A percentile compares a stretch with the other conserved stretches of the same genome.
Evolutionary conservation across 1,284 basidiomycete species (phyloP).

Genomic region (Ganoderma boninense): DNA sequence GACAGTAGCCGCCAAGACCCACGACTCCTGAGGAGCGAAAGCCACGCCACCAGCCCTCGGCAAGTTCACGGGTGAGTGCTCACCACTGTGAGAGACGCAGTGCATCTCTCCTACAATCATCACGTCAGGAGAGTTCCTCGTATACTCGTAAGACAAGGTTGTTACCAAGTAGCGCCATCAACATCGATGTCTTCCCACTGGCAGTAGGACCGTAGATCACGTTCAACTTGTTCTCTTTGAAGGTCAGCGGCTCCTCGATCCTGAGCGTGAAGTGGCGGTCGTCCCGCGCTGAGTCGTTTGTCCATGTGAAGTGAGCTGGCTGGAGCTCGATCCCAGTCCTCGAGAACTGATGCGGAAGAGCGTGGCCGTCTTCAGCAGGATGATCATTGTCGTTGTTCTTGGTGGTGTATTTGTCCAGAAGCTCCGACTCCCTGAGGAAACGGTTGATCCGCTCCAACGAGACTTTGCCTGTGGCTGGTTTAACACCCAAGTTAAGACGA

Average conservation of each 20-base stretch:
- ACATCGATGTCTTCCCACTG: slow-evolving; percentile 56
- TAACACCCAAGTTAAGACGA: background rate
- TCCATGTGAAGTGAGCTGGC: slow-evolving; percentile 50
- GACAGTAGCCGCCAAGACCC: slow-evolving; percentile 66
- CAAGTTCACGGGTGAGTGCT: slow-evolving; percentile 65
- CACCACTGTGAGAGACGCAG: slow-evolving; percentile 54
- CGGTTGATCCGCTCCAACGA: slow-evolving; percentile 54
- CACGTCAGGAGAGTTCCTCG: background rate
- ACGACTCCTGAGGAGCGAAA: slow-evolving; percentile 79
- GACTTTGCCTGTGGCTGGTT: slow-evolving; percentile 44
- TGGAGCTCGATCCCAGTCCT: slow-evolving; percentile 45
- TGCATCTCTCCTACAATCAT: slow-evolving; percentile 60
- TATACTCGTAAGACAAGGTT: background rate
- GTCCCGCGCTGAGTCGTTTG: slow-evolving; percentile 21
- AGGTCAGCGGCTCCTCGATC: slow-evolving; percentile 59
- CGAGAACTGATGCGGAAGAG: background rate
- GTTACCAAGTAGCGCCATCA: slow-evolving; percentile 61
- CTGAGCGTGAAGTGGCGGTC: slow-evolving; percentile 53
- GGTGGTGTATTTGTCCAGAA: slow-evolving; percentile 50
- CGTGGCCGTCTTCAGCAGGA: background rate
- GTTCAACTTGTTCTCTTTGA: slow-evolving; percentile 64
- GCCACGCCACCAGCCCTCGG: slow-evolving; percentile 67
- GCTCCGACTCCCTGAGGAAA: slow-evolving; percentile 55
- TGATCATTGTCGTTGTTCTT: slow-evolving; percentile 18
- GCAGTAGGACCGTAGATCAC: slow-evolving; percentile 70